Evolutionary conservation across 2,329 filamentous ascomycete genomes (phyloP).

Genomic region (Neonectria magnoliae): DNA sequence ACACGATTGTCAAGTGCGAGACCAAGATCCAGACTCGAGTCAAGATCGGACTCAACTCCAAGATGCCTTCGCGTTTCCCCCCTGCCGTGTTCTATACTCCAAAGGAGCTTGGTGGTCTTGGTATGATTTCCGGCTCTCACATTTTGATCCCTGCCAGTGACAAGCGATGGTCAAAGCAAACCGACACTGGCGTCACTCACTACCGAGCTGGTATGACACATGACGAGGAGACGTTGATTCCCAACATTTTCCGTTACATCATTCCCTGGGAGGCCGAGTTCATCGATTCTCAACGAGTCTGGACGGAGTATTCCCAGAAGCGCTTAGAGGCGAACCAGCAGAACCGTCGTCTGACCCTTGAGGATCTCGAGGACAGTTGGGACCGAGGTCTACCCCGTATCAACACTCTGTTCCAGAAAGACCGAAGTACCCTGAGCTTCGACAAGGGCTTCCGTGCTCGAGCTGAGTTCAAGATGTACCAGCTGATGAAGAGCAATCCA

Average conservation of each 20-base stretch:
- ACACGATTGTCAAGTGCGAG: slow-evolving; percentile 99
- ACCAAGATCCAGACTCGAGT: slow-evolving; percentile 99
- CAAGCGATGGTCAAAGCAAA: slow-evolving; percentile 98
- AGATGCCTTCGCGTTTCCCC: slow-evolving; percentile 99
- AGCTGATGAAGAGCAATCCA: slow-evolving; percentile 98
- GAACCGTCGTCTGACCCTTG: slow-evolving; percentile 91
- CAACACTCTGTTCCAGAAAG: slow-evolving; percentile 99
- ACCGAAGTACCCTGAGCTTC: slow-evolving; percentile 94
- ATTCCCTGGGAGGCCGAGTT: slow-evolving; percentile 99
- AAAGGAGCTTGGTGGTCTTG: slow-evolving; percentile 94
- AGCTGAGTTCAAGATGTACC: slow-evolving; percentile 98
- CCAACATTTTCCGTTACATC: slow-evolving; percentile 99
- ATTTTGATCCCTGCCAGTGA: slow-evolving; percentile 97
- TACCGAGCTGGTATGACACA: slow-evolving; percentile 98
- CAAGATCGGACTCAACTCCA: slow-evolving; percentile 98
- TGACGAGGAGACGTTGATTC: slow-evolving; percentile 96
- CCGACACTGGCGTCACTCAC: slow-evolving; percentile 95
- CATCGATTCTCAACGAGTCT: slow-evolving; percentile 97
- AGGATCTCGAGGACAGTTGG: slow-evolving; percentile 98
- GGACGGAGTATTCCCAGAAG: slow-evolving; percentile 99
- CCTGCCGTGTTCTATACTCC: slow-evolving; percentile 99
- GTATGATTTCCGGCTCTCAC: slow-evolving; percentile 99
- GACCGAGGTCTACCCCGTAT: slow-evolving; percentile 97
- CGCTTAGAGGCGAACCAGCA: slow-evolving; percentile 96
- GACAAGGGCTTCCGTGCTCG: slow-evolving; percentile 97